phyloP scores from a whole-genome alignment of 179 eudicot species.

The Carnegiea gigantea region DNA sequence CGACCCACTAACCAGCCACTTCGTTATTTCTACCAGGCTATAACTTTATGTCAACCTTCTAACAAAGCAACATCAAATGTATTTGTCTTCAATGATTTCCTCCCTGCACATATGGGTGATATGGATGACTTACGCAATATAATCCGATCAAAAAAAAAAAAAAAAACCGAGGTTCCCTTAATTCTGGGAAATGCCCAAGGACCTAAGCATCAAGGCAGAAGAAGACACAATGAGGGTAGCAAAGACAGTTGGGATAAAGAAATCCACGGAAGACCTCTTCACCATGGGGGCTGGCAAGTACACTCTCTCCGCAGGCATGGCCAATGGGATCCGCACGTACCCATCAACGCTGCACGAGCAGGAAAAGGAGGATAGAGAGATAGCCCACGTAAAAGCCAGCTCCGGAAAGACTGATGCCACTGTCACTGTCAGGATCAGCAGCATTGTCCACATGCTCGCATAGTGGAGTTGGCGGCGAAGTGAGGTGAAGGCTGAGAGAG shows the following conservation, averaged over 20 bases:
- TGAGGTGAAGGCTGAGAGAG: conserved; percentile 19
- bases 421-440: conserved; percentile 27
- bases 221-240: conserved; percentile 35
- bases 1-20: background rate
- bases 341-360: conserved; percentile 25
- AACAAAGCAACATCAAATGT: too few species aligned
- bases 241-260: conserved; percentile 37
- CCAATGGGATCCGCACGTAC: conserved; percentile 31
- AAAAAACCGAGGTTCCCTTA: background rate
- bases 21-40: background rate
- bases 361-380: conserved; percentile 17
- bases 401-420: conserved; percentile 34
- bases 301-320: conserved; percentile 29
- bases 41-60: background rate
- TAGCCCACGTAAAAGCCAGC: conserved; percentile 27
- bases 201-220: conserved; percentile 33
- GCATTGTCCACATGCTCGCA: conserved; percentile 26
- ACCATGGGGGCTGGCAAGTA: conserved; percentile 32
- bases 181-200: conserved; percentile 25
- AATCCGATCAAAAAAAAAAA: background rate
- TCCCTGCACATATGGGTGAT: too few species aligned
- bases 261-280: conserved; percentile 31
- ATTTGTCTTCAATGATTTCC: too few species aligned
- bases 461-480: conserved; percentile 17
- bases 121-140: background rate